Evolutionary conservation across 768 basidiomycete species (phyloP), one percentile per base, ranked within the genome.

Genomic region (Suillus americanus): DNA sequence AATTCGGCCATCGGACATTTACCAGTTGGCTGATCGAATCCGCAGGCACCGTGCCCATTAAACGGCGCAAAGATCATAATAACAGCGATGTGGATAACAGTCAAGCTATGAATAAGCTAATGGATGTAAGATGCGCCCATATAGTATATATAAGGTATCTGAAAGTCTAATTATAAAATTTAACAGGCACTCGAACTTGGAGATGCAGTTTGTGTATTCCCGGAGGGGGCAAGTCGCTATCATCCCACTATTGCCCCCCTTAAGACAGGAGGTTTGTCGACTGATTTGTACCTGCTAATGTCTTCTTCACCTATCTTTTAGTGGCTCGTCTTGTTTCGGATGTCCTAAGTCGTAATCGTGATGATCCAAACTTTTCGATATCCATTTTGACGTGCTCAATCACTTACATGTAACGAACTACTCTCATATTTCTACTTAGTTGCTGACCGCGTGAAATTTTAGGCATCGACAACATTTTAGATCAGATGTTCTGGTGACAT

Each of bases 11-110:
- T 50, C 84, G 75, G 67, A 95, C 92, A 3, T 93, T 96, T 74
- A 93, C 91, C 9, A 92, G 90, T 66, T 95, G 94, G 94, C 82
- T 96, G 23, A 93, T 96, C 59, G 92, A 95, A 74, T 88, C 89
- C 20, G 90, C 91, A 12, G 95, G 94, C 14, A 94, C 95, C 1
- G 84, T 96, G 3, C 94, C 94, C 1, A 85, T 96, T 51, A 85
- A 89, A 71, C 82, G 94, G 64, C 82, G 85, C 61, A 93, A 89
- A 67, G 94, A 96, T 71, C 84, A 82, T 68, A 66, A 67, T 0
- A 85, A 87, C 55, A 82, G 78, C 3, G 77, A 74, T 16, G 79
- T 78, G 0, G 88, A 95, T 74, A 96, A 96, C 72, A 80, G 82
- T 1, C 79, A 84, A 2, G 85, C 82, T 30, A 92, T 96, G 89